Evolutionary conservation across 192 early-diverging fungal genomes (phyloP), one percentile per base, ranked within the genome.

Genomic region (Coemansia sp.): DNA sequence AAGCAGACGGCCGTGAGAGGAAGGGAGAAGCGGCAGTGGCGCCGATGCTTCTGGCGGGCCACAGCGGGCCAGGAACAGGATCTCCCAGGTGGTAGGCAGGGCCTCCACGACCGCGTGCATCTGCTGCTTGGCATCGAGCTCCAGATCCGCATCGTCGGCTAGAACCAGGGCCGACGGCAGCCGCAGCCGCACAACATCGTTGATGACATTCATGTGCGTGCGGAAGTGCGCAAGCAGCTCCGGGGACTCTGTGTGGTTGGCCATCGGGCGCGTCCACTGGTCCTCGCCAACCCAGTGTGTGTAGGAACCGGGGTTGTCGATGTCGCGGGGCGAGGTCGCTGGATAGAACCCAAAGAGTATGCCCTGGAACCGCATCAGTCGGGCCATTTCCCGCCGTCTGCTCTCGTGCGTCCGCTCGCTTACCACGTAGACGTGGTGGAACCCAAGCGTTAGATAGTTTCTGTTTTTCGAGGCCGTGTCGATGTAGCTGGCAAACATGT

Each of bases 401-500:
- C 50, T 32, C n/a, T 59, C 56, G 48, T 63, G n/a, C 0, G 54
- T 48, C 8, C 67, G 65, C 25, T 59, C 20, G 41, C 70, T 73
- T 19, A 61, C 39, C 49, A 79, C 70, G 41, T 68, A 73, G 12
- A 79, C 64, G 44, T 73, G 70, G 60, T 59, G 48, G 41, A 79
- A 64, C 5, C 76, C 68, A n/a, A 79, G 71, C 7, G 53, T 60
- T 25, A 70, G 17, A 19, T 73, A 79, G 39, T 70, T 67, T 25
- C 37, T 60, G 50, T 61, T 62, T 20, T 37, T 37, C 4, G 67
- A 49, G 16, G 51, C 38, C 40, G 56, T 46, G 40, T 69, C 67
- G 44, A 68, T 72, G 70, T 72, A 78, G 67, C 76, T 72, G 19
- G 67, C 57, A 67, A 72, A 78, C 76, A 77, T 78, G 59, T 59